Percentiles rank a stretch among this genome's conserved stretches.
Conservation (phyloP, 1,284 basidiomycete species). For the Mycosarcoma mackinlayi region DNA sequence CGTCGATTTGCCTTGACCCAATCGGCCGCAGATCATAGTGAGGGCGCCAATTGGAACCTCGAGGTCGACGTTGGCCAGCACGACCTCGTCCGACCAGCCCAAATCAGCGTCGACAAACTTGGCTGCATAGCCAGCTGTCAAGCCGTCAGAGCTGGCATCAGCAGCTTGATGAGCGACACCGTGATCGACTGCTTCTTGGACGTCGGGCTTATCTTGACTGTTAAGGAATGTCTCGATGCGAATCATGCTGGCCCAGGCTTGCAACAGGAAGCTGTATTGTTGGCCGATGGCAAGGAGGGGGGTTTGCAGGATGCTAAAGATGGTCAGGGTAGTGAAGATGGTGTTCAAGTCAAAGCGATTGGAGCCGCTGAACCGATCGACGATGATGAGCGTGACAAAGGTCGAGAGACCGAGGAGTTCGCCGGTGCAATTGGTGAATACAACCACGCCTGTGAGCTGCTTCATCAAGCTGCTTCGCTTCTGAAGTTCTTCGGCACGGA, state of each 20-base stretch:
- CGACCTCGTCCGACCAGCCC: conserved; percentile 31
- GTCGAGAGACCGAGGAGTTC: conserved; percentile 43
- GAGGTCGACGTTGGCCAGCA: conserved; percentile 41
- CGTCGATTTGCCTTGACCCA: conserved; percentile 63
- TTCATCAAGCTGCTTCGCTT: conserved; percentile 13
- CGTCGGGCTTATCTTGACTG: conserved; percentile 28
- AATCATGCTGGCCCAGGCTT: conserved; percentile 52
- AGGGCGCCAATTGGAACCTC: conserved; percentile 40
- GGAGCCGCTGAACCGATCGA: conserved; percentile 34
- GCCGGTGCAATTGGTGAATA: conserved; percentile 31
- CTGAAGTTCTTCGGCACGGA: conserved; percentile 47
- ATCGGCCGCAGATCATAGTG: conserved; percentile 59
- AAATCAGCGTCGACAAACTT: conserved; percentile 36
- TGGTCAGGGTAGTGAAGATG: conserved; percentile 58
- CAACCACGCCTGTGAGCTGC: conserved; percentile 39
- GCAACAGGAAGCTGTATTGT: conserved; percentile 48
- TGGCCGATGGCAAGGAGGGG: conserved; percentile 57
- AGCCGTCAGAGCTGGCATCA: not conserved
- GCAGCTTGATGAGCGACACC: conserved; percentile 9
- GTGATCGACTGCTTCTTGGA: conserved; percentile 12
- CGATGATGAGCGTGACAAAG: conserved; percentile 49
- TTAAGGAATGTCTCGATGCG: conserved; percentile 55
- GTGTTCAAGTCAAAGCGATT: conserved; percentile 51
- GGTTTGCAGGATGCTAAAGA: conserved; percentile 46
- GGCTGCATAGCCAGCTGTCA: conserved; percentile 17